A percentile compares a stretch with the other conserved stretches of the same genome.
Conservation (phyloP, 129 eudicot species). For the Mikania micrantha region DNA sequence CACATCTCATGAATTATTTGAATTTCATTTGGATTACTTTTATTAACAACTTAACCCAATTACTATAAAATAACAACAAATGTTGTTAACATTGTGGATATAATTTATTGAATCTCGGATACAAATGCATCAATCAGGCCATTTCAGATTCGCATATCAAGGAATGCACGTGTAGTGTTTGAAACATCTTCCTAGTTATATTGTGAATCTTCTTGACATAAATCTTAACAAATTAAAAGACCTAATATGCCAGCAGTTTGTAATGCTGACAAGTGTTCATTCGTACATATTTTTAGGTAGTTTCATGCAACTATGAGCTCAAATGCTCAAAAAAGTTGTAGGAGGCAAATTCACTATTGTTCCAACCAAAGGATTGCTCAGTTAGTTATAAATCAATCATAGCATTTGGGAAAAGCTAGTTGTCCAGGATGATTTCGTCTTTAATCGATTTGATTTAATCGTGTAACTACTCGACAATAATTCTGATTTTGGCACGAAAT, state of each 20-base stretch:
- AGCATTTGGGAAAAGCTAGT: not conserved
- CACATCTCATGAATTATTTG: too few relatives aligned
- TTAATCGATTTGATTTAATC: not conserved
- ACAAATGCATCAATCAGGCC: not conserved
- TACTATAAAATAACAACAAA: too few relatives aligned
- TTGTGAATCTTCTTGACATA: not conserved
- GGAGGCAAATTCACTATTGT: not conserved
- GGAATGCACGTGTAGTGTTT: not conserved
- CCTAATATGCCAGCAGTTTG: not conserved
- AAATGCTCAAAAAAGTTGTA: not conserved
- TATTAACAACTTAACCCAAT: too few relatives aligned
- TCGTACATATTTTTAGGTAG: not conserved
- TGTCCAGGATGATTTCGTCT: not conserved
- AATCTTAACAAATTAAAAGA: not conserved
- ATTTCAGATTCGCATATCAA: not conserved
- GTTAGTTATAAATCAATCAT: not conserved
- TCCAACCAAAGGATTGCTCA: not conserved
- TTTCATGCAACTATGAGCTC: not conserved
- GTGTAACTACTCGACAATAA: not conserved
- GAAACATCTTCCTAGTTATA: too few relatives aligned
- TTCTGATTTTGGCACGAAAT: not conserved
- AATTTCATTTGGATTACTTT: too few relatives aligned
- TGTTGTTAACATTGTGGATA: not conserved
- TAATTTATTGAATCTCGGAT: not conserved
- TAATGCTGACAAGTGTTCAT: not conserved